Conservation (phyloP, 1,284 basidiomycete species). For the Fomitopsis schrenkii region DNA sequence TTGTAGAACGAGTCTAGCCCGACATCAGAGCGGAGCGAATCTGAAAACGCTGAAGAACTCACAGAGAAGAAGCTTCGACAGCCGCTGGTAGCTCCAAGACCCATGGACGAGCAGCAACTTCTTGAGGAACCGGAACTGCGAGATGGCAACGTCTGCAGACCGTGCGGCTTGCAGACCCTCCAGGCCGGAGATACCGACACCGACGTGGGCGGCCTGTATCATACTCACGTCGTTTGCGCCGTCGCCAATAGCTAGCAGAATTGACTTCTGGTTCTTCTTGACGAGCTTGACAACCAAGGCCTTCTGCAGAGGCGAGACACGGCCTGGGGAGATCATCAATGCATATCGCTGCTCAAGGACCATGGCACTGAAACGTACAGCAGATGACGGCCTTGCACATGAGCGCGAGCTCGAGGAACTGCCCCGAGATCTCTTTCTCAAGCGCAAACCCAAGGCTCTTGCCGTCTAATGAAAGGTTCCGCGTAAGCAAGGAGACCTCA, state of each 20-base stretch:
- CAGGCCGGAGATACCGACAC: conserved; percentile 96
- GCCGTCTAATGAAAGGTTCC: conserved; percentile 59
- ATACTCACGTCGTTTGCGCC: conserved; percentile 97
- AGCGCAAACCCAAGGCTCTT: conserved; percentile 92
- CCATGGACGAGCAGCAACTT: conserved; percentile 97
- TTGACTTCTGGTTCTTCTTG: conserved; percentile 92
- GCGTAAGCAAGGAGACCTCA: neutral
- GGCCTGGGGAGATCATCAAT: conserved; percentile 47
- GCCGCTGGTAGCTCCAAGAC: conserved; percentile 94
- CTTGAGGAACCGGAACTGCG: conserved; percentile 96
- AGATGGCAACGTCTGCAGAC: conserved; percentile 95
- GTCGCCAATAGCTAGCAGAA: conserved; percentile 94
- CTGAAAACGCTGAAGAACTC: conserved; percentile 25
- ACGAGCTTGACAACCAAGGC: conserved; percentile 98
- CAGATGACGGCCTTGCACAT: conserved; percentile 99
- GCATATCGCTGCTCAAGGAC: neutral
- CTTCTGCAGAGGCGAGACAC: conserved; percentile 97
- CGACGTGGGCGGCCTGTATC: conserved; percentile 97
- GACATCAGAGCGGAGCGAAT: neutral
- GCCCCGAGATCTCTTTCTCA: conserved; percentile 87
- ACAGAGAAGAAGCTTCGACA: conserved; percentile 96
- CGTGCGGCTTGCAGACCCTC: conserved; percentile 98
- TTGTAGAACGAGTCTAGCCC: conserved; percentile 89
- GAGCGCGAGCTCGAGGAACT: conserved; percentile 93
- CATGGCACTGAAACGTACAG: conserved; percentile 51